Base-by-base conservation (phyloP, 352 stramenopile species). In the Pythium sp. region DNA sequence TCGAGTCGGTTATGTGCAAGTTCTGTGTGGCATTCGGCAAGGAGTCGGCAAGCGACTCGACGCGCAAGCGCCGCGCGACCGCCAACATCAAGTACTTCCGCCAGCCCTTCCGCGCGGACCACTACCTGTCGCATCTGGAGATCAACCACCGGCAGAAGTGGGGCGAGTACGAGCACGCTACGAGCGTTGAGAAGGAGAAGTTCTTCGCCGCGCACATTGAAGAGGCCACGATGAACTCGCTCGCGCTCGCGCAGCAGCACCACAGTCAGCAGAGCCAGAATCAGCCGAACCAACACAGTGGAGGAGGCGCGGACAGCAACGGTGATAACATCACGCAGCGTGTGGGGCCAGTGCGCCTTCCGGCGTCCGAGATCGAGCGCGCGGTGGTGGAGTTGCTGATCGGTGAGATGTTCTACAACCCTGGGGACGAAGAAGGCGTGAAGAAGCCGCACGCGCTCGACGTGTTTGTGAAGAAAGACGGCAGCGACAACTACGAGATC, bases 71-170 rank as follows among this genome's bases (percentile, higher is more conserved):
- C 32, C 80, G 82, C 32, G 79, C 78, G 4, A 89, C 82, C 1
- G 77, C 80, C 69, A 90, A 90, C 59, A 86, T 89, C 73, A 90
- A 90, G 77, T 89, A 90, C 72, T 90, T 89, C 59, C 77, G 80
- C 1, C 76, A 86, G 70, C 80, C 80, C 0, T 90, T 90, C 68
- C 82, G 82, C 46, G 78, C 82, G 2, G 82, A 91, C 67, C 81
- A 91, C 64, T 91, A 89, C 59, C 71, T 87, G 28, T 89, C 78
- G 47, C 82, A 91, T 49, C 58, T 91, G 32, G 78, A 88, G 74
- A 88, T 89, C 67, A 87, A 91, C 64, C 82, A 91, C 74, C 80
- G 77, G 67, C 53, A 67, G n/a, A 86, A 86, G 58, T 91, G 82
- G 82, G 62, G 72, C 63, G 79, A 84, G 64, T 91, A 91, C 69